These are phyloP conservation scores for Exidia glandulosa DNA, from an alignment of 768 basidiomycete species.

Conservation along the genomic window DNA sequence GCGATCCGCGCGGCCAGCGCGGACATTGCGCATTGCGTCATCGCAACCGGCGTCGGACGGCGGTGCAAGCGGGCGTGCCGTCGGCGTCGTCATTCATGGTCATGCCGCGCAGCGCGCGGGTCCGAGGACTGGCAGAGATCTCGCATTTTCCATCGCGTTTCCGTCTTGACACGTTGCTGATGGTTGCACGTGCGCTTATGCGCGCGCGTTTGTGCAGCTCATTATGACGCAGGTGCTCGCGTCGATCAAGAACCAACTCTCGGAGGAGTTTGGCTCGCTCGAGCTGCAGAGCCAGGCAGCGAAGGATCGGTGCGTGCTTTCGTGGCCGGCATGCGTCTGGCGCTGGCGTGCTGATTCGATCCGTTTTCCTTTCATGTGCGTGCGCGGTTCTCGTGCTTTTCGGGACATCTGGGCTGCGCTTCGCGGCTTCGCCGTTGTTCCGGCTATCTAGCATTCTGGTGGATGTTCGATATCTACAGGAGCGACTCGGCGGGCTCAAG, in stretches of 20 bases:
- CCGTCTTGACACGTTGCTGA: background rate
- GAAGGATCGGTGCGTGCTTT: conserved; percentile 59
- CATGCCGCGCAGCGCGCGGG: too few relatives aligned
- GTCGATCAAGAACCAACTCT: conserved; percentile 81
- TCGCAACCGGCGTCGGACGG: background rate
- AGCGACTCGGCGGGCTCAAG: conserved; percentile 64
- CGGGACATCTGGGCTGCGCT: background rate
- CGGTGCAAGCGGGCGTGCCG: background rate
- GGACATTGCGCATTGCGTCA: background rate
- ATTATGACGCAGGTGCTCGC: conserved; percentile 95
- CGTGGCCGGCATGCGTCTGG: background rate
- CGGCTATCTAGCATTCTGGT: conserved; percentile 49
- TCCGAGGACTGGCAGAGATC: too few relatives aligned
- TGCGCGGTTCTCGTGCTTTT: background rate
- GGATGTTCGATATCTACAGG: conserved; percentile 68
- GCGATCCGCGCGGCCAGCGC: background rate
- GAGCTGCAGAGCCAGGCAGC: conserved; percentile 76
- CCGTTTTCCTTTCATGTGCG: background rate
- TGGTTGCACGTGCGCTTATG: background rate
- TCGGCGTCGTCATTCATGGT: too few relatives aligned
- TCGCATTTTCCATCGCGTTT: background rate
- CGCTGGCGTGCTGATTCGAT: background rate
- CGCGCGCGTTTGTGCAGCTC: conserved; percentile 34
- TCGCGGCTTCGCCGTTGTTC: background rate
- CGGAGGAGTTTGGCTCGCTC: conserved; percentile 74